Base-by-base conservation (phyloP, 768 basidiomycete species). In the Neoboletus brunneissimus region DNA sequence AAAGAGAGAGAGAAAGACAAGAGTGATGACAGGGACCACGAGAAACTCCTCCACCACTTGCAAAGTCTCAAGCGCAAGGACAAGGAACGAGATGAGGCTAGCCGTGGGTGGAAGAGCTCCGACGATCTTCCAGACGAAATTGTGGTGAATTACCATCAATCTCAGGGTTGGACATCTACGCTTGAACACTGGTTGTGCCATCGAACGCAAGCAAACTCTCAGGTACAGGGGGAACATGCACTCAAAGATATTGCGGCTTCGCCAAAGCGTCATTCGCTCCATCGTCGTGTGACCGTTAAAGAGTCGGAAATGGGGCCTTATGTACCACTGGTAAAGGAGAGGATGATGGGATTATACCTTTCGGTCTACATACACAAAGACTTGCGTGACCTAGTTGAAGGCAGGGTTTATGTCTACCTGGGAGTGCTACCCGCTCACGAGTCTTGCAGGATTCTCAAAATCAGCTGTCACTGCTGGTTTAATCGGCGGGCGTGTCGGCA, bases 401-500 rank as follows among this genome's bases (percentile, higher is more conserved):
- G 90, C 81, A 55, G 50, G n/a, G 72, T 60, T 16, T 23, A 8
- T 29, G 22, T 23, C 32, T 27, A 20, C 40, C 25, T 22, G 8
- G 15, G 10, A 45, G 46, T 46, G 35, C 37, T 9, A 40, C 11
- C 40, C 4, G 32, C 51, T 48, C 27, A 58, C 49, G 4, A 20
- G 22, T 27, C 41, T 40, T 18, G 22, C 53, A 88, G 89, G 88
- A 16, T 83, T 80, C 13, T 91, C 90, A 5, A 89, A 87, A 61
- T 87, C 88, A 15, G 84, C 85, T 20, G 95, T 98, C 1, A 88
- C 94, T 1, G 83, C 95, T 16, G 95, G 95, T 5, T 75, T 97
- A 23, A 91, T 96, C 27, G 92, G 92, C 3, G 95, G 95, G 0
- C 76, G 95, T 46, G 79, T 97, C 2, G 95, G 95, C 6, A 98